Base-by-base conservation (phyloP, 768 basidiomycete genomes). In the Phanerodontia chrysosporium region DNA sequence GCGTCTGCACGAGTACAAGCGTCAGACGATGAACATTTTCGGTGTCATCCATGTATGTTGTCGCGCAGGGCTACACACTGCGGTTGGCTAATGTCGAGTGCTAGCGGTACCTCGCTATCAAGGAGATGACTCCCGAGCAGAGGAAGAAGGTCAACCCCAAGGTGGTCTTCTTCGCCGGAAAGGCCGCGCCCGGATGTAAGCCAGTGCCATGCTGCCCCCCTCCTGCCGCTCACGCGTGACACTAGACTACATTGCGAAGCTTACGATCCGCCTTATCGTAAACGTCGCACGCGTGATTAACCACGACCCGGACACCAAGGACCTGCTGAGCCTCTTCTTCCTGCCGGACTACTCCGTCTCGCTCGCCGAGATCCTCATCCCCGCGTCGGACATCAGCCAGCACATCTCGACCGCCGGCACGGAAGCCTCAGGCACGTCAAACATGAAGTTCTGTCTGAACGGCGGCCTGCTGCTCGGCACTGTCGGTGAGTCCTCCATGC, bases 321-420 rank as follows among this genome's bases (percentile, higher is more conserved):
- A 92, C 60, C 85, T 90, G 64, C 86, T 98, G 63, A 85, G 85
- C 48, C 81, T 98, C 61, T 91, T 89, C 78, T 98, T 98, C 89
- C 80, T 99, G 21, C 95, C 97, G 0, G 96, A 98, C 71, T 99
- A 99, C 75, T 89, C 87, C 1, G 92, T 90, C 39, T 89, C 88
- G 48, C 73, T 90, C 48, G 89, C 91, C 1, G 91, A 93, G 69
- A 76, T 95, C 24, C 78, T 95, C 64, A 90, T 94, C 60, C 91
- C 90, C n/a, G 91, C 96, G 13, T 89, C 90, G 28, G 95, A 98
- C 71, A 90, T 98, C 76, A 89, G 86, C 61, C 92, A 97, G 69
- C 96, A 98, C 73, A 98, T 99, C 73, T 95, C 92, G 24, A 98
- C 96, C 14, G 97, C 96, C 2, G 96, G 96, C 36, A 98, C 96